These are phyloP conservation scores for Nasturtium officinale DNA, from an alignment of 345 rosid species.

Conservation along the genomic window DNA sequence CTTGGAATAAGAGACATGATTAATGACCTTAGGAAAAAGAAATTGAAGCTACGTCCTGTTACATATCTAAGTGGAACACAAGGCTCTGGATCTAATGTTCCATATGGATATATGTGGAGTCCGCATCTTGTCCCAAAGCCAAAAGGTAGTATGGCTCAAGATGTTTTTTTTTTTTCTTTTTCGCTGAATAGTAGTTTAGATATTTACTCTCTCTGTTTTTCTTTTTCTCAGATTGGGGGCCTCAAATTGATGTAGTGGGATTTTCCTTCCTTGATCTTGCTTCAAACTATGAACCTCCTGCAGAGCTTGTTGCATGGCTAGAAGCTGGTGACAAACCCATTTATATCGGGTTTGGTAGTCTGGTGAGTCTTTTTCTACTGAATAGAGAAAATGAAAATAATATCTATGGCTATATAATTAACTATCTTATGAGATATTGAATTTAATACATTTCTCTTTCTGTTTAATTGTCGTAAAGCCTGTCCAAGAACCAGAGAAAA, in stretches of 20 bases:
- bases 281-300: constrained; percentile 95
- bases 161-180: constrained; percentile 8
- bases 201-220: constrained; percentile 4
- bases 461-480: constrained; percentile 55
- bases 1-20: constrained; percentile 98
- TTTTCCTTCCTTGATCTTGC: constrained; percentile 99
- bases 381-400: constrained; percentile 1
- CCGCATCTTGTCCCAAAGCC: constrained; percentile 99
- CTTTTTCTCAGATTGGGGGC: constrained; percentile 91
- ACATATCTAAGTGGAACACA: constrained; percentile 99
- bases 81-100: constrained; percentile 82
- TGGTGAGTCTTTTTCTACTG: constrained; percentile 62
- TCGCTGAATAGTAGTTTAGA: not conserved
- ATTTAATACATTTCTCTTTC: constrained; percentile 17
- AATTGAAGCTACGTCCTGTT: constrained; percentile 87
- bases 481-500: constrained; percentile 84
- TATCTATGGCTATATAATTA: not conserved
- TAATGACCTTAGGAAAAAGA: constrained; percentile 91
- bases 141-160: constrained; percentile 62
- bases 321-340: constrained; percentile 89
- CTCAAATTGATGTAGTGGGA: constrained; percentile 93
- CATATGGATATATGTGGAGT: constrained; percentile 99
- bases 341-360: constrained; percentile 98
- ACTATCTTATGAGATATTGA: constrained; percentile 2
- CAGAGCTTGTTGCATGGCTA: constrained; percentile 83